These are phyloP conservation scores for Russula brevipes DNA, from an alignment of 768 basidiomycete genomes.

Conservation along the genomic window DNA sequence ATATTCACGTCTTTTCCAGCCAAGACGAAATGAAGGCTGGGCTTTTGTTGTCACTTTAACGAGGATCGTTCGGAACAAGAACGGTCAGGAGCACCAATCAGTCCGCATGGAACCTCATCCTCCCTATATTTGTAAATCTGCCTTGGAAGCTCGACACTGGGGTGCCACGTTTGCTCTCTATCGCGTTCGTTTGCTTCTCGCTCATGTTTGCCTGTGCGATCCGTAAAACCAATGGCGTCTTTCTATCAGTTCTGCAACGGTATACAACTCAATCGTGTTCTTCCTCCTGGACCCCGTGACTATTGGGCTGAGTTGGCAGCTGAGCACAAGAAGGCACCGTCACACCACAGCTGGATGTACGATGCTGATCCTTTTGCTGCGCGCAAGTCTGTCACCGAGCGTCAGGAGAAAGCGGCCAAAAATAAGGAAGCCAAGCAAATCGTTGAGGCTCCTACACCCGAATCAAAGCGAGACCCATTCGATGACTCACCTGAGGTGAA, in stretches of 20 bases:
- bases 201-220: constrained; percentile 10
- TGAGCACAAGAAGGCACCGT: constrained; percentile 62
- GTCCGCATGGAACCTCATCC: constrained; percentile 74
- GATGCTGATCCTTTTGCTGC: constrained; percentile 82
- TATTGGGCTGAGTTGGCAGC: constrained; percentile 77
- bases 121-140: constrained; percentile 57
- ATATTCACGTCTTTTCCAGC: constrained; percentile 34
- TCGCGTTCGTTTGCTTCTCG: constrained; percentile 54
- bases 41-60: constrained; percentile 66
- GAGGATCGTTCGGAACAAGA: constrained; percentile 64
- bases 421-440: constrained; percentile 33
- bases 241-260: constrained; percentile 62
- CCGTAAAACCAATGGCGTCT: constrained; percentile 28
- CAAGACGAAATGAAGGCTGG: constrained; percentile 45
- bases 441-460: constrained; percentile 16
- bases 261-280: constrained; percentile 63
- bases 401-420: constrained; percentile 54
- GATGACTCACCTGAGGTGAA: constrained; percentile 64
- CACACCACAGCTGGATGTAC: constrained; percentile 82
- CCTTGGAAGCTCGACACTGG: constrained; percentile 85
- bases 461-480: constrained; percentile 36
- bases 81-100: constrained; percentile 49
- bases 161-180: constrained; percentile 84
- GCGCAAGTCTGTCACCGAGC: constrained; percentile 55
- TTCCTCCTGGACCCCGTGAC: constrained; percentile 80